Evolutionary conservation across 2,329 filamentous ascomycete genomes (phyloP).

Genomic region (Fusarium phyllophilum): DNA sequence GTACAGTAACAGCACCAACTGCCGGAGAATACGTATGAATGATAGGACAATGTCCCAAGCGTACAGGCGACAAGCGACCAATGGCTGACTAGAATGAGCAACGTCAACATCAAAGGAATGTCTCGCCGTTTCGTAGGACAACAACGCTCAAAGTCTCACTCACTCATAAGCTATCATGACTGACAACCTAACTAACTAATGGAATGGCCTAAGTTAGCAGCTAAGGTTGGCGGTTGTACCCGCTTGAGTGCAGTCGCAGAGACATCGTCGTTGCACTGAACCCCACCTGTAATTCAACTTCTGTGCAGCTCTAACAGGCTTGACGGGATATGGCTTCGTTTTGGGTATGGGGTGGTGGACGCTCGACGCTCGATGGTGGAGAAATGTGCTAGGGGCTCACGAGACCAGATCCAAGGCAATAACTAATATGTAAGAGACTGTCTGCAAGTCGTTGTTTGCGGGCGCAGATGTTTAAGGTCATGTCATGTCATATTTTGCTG

Average conservation of each 20-base stretch:
- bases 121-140: conserved; percentile 7
- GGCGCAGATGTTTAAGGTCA: background rate
- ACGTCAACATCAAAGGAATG: background rate
- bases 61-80: background rate
- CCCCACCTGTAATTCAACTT: conserved; percentile 31
- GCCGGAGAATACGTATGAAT: conserved; percentile 2
- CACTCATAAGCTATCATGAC: background rate
- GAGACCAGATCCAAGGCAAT: conserved; percentile 21
- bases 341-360: conserved; percentile 25
- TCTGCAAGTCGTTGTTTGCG: conserved; percentile 3
- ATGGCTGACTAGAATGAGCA: background rate
- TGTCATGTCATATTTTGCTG: background rate
- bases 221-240: conserved; percentile 25
- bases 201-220: background rate
- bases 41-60: background rate
- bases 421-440: conserved; percentile 8
- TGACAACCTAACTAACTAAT: background rate
- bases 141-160: conserved; percentile 1
- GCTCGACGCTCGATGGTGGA: conserved; percentile 17
- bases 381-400: conserved; percentile 20
- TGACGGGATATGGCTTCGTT: conserved; percentile 23
- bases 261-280: conserved; percentile 24
- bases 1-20: background rate
- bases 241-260: conserved; percentile 16
- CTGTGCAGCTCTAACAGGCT: conserved; percentile 13